Evolutionary conservation across 805 yeast genomes (phyloP).

Genomic region (Candida tallmaniae): DNA sequence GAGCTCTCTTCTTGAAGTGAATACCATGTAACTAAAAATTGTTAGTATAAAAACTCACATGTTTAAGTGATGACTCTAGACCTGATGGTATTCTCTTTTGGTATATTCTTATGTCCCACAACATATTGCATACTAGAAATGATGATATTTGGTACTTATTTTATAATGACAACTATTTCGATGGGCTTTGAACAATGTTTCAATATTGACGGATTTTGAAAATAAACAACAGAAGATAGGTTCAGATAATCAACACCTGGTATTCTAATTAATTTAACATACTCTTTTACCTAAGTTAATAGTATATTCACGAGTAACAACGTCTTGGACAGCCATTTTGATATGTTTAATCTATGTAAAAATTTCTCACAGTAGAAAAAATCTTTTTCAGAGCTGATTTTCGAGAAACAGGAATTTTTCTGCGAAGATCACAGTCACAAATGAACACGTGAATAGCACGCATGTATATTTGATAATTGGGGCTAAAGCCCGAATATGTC

Average conservation of each 20-base stretch:
- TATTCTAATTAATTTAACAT: slow-evolving; percentile 46
- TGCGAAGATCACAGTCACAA: slow-evolving; percentile 1
- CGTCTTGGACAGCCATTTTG: slow-evolving; percentile 90
- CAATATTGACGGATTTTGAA: no score
- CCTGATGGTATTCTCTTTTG: no score
- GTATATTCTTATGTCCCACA: no score
- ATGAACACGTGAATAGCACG: not conserved
- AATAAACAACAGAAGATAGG: no score
- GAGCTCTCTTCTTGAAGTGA: slow-evolving; percentile 99
- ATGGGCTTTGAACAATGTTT: no score
- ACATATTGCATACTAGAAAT: no score
- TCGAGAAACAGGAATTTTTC: not conserved
- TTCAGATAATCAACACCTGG: no score
- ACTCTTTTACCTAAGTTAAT: slow-evolving; percentile 99
- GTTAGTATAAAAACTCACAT: no score
- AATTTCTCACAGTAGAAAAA: slow-evolving; percentile 9
- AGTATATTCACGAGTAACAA: slow-evolving; percentile 99
- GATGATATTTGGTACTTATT: no score
- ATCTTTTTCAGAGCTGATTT: slow-evolving; percentile 3
- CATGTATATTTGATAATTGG: not conserved
- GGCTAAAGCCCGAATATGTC: slow-evolving; percentile 1
- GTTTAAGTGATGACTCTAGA: no score
- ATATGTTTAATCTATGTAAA: slow-evolving; percentile 7
- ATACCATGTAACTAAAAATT: slow-evolving; percentile 85
- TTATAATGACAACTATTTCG: no score